Conservation (phyloP, 805 yeast genomes). For the Kuraishia piskuri region DNA sequence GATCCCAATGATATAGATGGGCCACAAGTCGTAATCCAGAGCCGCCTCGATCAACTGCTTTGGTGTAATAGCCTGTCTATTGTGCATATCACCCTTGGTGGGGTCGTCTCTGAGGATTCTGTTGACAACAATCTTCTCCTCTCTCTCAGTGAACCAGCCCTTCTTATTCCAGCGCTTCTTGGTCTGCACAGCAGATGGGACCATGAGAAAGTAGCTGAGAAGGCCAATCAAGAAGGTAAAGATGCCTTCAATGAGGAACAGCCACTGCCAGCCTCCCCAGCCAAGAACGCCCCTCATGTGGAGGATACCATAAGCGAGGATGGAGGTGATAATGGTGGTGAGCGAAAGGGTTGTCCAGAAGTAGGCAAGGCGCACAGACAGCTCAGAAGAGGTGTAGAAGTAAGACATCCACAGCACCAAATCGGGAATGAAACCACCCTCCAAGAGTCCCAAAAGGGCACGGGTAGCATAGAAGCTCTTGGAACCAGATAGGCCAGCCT, state of each 20-base stretch:
- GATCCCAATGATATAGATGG: constrained; percentile 39
- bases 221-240: constrained; percentile 47
- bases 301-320: constrained; percentile 47
- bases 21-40: constrained; percentile 46
- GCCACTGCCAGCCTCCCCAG: constrained; percentile 55
- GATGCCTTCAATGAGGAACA: constrained; percentile 56
- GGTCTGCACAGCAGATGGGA: constrained; percentile 25
- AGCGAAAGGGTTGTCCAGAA: constrained; percentile 51
- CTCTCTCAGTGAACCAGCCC: constrained; percentile 40
- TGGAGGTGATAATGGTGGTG: constrained; percentile 38
- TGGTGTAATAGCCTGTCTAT: constrained; percentile 41
- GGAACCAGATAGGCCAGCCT: constrained; percentile 32
- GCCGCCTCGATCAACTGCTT: constrained; percentile 31
- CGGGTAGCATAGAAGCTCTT: constrained; percentile 39
- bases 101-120: constrained; percentile 58
- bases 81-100: constrained; percentile 54
- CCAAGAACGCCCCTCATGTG: constrained; percentile 42
- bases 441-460: constrained; percentile 44
- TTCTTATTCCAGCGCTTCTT: constrained; percentile 17
- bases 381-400: constrained; percentile 52
- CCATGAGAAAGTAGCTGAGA: constrained; percentile 20
- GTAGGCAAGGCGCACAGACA: constrained; percentile 47
- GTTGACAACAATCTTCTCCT: constrained; percentile 50
- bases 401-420: constrained; percentile 55
- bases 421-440: constrained; percentile 69